Evolutionary conservation across 164 flowering plant species (phyloP).

Genomic region (Vitis amurensis): DNA sequence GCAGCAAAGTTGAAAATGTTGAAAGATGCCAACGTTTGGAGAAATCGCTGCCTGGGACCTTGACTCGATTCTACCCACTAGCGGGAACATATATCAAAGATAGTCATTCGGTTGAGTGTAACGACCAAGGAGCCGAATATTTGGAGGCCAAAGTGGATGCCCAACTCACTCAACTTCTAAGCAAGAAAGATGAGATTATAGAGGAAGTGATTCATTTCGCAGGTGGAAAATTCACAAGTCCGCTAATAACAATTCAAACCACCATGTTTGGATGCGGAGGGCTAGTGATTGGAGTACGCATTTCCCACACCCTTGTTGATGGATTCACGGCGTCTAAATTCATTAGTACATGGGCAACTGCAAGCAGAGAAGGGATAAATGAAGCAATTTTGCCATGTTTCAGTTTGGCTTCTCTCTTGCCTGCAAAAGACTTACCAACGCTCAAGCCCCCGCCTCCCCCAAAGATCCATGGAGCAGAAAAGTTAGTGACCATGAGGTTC

Average conservation of each 20-base stretch:
- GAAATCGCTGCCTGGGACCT: conserved; percentile 5
- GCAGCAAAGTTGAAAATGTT: background rate
- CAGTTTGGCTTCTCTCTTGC: background rate
- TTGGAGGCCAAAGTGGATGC: conserved; percentile 7
- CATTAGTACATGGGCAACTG: conserved; percentile 11
- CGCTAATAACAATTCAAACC: conserved; percentile 8
- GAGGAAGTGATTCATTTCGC: background rate
- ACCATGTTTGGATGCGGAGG: conserved; percentile 22
- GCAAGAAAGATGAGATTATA: background rate
- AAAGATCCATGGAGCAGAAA: background rate
- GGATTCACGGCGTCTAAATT: background rate
- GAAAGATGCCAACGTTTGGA: background rate
- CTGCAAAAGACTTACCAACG: background rate
- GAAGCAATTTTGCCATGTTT: conserved; percentile 3
- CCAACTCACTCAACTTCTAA: background rate
- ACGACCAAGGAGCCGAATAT: conserved; percentile 15
- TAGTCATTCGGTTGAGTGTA: conserved; percentile 12
- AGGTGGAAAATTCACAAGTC: background rate
- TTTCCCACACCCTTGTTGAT: conserved; percentile 12
- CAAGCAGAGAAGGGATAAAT: background rate
- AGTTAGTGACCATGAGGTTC: conserved; percentile 16
- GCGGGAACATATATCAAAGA: conserved; percentile 15
- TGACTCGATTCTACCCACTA: conserved; percentile 10
- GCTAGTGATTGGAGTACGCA: conserved; percentile 6
- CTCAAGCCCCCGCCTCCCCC: background rate